Evolutionary conservation across 2,329 filamentous ascomycete species (phyloP).

Genomic region (Venturia oleaginea): DNA sequence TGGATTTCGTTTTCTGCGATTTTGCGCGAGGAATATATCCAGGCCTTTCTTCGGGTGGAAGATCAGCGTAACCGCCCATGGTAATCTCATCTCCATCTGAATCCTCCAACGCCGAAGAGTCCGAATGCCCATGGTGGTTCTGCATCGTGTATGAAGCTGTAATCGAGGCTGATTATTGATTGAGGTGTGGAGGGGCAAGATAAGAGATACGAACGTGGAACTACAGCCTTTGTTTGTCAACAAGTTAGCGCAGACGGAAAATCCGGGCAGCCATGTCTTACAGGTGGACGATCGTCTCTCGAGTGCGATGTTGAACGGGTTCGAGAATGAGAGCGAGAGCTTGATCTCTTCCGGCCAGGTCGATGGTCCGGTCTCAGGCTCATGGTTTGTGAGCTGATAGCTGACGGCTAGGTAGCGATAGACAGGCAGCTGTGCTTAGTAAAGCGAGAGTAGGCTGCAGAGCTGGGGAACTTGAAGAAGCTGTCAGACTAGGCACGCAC

Average conservation of each 20-base stretch:
- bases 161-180: not conserved
- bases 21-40: constrained; percentile 16
- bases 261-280: not conserved
- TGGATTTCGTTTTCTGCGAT: not conserved
- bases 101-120: not conserved
- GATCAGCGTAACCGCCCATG: constrained; percentile 15
- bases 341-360: not conserved
- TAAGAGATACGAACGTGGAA: not conserved
- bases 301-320: constrained; percentile 1
- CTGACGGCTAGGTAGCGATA: too few species aligned
- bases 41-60: constrained; percentile 15
- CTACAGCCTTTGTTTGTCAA: not conserved
- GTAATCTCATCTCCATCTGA: constrained; percentile 10
- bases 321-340: constrained; percentile 7
- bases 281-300: not conserved
- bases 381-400: not conserved
- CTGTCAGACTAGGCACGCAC: not conserved
- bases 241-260: not conserved
- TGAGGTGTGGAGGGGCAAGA: not conserved
- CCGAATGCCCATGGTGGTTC: not conserved
- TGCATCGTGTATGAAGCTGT: not conserved
- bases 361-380: not conserved
- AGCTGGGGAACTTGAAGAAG: not conserved
- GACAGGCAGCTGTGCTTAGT: not conserved
- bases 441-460: not conserved